Percentiles rank a stretch among this genome's conserved stretches.
Evolutionary conservation across 495 filamentous ascomycete genomes (phyloP).

Genomic region (Bryoglossum gracile): DNA sequence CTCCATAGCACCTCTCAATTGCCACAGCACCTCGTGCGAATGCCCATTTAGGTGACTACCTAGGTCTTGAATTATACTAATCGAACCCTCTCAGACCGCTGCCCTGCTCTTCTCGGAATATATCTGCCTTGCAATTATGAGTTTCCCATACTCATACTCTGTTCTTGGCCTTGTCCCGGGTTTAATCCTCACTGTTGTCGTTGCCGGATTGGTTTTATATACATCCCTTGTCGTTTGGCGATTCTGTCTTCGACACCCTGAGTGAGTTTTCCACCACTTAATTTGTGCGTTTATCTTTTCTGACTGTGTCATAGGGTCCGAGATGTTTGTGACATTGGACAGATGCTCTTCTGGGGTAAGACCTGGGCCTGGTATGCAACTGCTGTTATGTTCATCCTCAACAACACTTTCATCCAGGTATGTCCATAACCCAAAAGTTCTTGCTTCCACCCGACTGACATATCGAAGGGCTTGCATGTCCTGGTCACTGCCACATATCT

Average conservation of each 20-base stretch:
- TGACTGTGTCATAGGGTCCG: too few relatives aligned
- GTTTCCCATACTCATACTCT: slow-evolving; percentile 85
- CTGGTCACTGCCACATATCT: slow-evolving; percentile 74
- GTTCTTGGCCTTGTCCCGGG: slow-evolving; percentile 81
- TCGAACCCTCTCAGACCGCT: slow-evolving; percentile 75
- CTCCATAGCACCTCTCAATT: too few relatives aligned
- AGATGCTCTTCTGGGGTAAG: slow-evolving; percentile 77
- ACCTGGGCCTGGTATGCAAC: slow-evolving; percentile 77
- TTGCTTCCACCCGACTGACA: too few relatives aligned
- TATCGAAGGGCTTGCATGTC: slow-evolving; percentile 59
- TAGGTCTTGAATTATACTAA: too few relatives aligned
- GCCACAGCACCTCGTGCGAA: too few relatives aligned
- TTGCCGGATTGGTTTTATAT: slow-evolving; percentile 70
- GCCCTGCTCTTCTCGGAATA: slow-evolving; percentile 86
- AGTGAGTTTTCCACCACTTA: too few relatives aligned
- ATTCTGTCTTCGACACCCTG: slow-evolving; percentile 80
- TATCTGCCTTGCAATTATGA: slow-evolving; percentile 92
- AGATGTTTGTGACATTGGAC: slow-evolving; percentile 86
- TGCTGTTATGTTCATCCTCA: slow-evolving; percentile 80
- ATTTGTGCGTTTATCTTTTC: too few relatives aligned
- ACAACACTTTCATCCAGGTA: slow-evolving; percentile 83
- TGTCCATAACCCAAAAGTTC: too few relatives aligned
- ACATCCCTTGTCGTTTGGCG: slow-evolving; percentile 81
- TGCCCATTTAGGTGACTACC: too few relatives aligned
- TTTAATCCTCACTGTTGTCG: slow-evolving; percentile 70